These are phyloP conservation scores for Boletus fagicola DNA, from an alignment of 768 basidiomycete species.

Conservation along the genomic window DNA sequence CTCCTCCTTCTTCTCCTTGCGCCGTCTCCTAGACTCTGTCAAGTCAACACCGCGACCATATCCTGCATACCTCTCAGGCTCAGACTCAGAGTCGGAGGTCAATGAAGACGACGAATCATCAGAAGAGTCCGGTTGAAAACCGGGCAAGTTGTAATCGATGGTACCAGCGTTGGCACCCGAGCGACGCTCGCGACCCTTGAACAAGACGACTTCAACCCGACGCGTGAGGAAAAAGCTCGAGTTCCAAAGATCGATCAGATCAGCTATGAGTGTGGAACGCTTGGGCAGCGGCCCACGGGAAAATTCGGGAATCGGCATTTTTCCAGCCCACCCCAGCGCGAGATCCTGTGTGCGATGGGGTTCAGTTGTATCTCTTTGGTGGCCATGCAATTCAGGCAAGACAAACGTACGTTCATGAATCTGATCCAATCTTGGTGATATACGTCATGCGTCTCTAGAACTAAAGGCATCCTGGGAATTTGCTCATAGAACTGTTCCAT, in stretches of 20 bases:
- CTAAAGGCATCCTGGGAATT: constrained; percentile 68
- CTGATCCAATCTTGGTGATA: constrained; percentile 78
- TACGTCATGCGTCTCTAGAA: constrained; percentile 74
- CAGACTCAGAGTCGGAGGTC: constrained; percentile 44
- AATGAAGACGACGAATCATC: constrained; percentile 39
- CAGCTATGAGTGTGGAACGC: constrained; percentile 59
- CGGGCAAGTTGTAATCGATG: constrained; percentile 54
- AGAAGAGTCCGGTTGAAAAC: constrained; percentile 42
- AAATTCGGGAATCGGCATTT: constrained; percentile 60
- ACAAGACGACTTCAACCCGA: constrained; percentile 78
- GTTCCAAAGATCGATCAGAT: constrained; percentile 81
- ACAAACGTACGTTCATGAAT: constrained; percentile 62
- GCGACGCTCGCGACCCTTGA: constrained; percentile 73
- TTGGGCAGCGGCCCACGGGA: constrained; percentile 50
- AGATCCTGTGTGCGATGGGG: constrained; percentile 51
- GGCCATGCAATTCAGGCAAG: background rate
- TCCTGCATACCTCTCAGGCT: constrained; percentile 40
- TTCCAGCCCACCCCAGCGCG: constrained; percentile 72
- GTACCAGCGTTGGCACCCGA: constrained; percentile 60
- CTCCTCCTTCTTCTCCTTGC: constrained; percentile 56
- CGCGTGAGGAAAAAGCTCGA: constrained; percentile 69
- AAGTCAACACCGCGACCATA: constrained; percentile 49
- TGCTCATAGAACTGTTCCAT: constrained; percentile 72
- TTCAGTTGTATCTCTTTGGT: background rate
- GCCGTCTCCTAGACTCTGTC: constrained; percentile 50